A percentile compares a stretch with the other conserved stretches of the same genome.
phyloP scores from a whole-genome alignment of 768 basidiomycete species.

The Hericium coralloides region DNA sequence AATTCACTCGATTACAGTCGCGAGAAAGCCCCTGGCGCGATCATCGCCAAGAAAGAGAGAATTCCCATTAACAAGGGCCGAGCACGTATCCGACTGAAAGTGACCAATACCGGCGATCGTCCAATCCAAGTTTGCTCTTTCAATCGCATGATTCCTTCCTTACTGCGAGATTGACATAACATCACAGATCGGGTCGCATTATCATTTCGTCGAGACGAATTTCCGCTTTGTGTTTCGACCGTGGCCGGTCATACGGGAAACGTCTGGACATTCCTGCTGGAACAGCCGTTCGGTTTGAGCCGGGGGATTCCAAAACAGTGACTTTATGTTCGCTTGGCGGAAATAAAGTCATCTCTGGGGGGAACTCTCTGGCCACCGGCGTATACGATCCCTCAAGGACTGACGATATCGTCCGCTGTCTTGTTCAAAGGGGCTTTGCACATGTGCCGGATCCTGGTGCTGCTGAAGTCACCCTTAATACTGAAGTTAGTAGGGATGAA shows the following conservation, averaged over 20 bases:
- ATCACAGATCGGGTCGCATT: slow-evolving; percentile 82
- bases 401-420: slow-evolving; percentile 35
- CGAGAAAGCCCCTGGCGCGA: slow-evolving; percentile 62
- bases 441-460: slow-evolving; percentile 63
- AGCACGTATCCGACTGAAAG: slow-evolving; percentile 56
- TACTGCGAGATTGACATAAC: slow-evolving; percentile 5
- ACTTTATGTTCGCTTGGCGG: slow-evolving; percentile 76
- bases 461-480: slow-evolving; percentile 38
- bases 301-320: slow-evolving; percentile 82
- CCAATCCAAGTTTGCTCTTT: slow-evolving; percentile 73
- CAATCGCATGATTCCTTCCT: neutral
- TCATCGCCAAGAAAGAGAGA: slow-evolving; percentile 54
- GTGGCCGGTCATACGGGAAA: slow-evolving; percentile 69
- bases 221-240: slow-evolving; percentile 71
- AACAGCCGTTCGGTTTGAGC: slow-evolving; percentile 95
- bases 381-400: slow-evolving; percentile 34
- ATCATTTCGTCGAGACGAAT: slow-evolving; percentile 92
- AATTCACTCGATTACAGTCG: slow-evolving; percentile 40
- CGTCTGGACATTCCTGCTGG: slow-evolving; percentile 91
- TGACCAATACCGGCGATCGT: slow-evolving; percentile 87
- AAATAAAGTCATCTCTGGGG: slow-evolving; percentile 60
- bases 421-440: slow-evolving; percentile 58
- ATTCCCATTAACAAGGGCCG: slow-evolving; percentile 75
- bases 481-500: slow-evolving; percentile 53
- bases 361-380: slow-evolving; percentile 64